Evolutionary conservation across 2,329 filamentous ascomycete species (phyloP), one percentile per base, ranked within the genome.

Genomic region (Hypoxylon rubiginosum): DNA sequence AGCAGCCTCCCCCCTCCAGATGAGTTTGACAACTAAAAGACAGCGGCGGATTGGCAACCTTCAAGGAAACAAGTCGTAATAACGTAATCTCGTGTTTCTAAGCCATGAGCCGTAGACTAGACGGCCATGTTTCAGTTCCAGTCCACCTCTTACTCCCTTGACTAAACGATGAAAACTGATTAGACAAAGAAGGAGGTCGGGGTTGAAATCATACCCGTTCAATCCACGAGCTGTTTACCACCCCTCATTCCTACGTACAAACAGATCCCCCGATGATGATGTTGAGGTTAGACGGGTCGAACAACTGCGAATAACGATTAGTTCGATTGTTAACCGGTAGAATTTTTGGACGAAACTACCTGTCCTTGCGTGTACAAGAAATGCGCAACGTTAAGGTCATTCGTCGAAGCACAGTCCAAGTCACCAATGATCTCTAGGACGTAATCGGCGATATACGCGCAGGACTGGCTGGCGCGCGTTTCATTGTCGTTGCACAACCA

Each of bases 401-500:
- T 4, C 21, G 13, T 8, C 26, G 5, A 6, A 10, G 19, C 26
- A 21, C 65, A 67, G 5, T 56, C 13, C 19, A 48, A 5, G n/a
- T 49, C 19, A 5, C 21, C 62, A 39, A 67, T 43, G 19, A 67
- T 32, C 7, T 64, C 53, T 17, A 61, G 15, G 43, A 56, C 58
- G 17, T 64, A 65, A 30, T 26, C 32, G 17, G 57, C 58, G 28
- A 65, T 30, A 8, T 49, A 13, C 15, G 9, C 45, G 15, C 65
- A 67, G 6, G 36, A 19, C 8, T 36, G 28, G n/a, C 17, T 56
- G 19, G 65, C 56, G 3, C 26, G 30, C 17, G 49, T 21, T 0
- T 11, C 46, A 36, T 62, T 65, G 58, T 65, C 65, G 26, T 67
- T 67, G 53, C 65, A 67, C 41, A 67, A 49, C 49, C 45, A 64